Evolutionary conservation across 1,284 basidiomycete genomes (phyloP).

Genomic region (Ceratobasidium sp.): DNA sequence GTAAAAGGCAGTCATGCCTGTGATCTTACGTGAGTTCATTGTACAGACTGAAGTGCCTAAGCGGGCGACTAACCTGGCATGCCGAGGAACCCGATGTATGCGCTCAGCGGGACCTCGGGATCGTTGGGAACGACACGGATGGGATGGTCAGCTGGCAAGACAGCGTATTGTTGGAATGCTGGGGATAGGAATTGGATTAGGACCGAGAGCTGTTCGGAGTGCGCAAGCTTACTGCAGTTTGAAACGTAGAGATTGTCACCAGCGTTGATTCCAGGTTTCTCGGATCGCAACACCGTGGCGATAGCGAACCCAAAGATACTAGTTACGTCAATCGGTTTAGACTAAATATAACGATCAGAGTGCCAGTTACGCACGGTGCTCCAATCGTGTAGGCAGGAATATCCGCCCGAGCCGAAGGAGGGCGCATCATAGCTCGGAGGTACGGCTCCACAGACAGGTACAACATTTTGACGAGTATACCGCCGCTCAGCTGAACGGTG

Average conservation of each 20-base stretch:
- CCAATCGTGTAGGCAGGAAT: slow-evolving; percentile 7
- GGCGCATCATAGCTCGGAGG: slow-evolving; percentile 56
- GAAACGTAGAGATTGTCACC: slow-evolving; percentile 53
- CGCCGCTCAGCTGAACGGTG: slow-evolving; percentile 57
- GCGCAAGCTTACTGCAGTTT: slow-evolving; percentile 4
- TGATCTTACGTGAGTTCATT: no score
- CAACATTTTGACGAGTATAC: slow-evolving; percentile 59
- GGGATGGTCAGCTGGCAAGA: slow-evolving; percentile 51
- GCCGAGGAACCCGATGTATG: slow-evolving; percentile 64
- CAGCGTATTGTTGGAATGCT: slow-evolving; percentile 39
- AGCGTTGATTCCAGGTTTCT: slow-evolving; percentile 63
- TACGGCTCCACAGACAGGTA: slow-evolving; percentile 60
- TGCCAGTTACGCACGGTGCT: slow-evolving; percentile 22
- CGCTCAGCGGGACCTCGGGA: slow-evolving; percentile 61
- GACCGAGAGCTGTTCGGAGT: not conserved
- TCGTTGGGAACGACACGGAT: slow-evolving; percentile 42
- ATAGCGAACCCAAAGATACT: slow-evolving; percentile 54
- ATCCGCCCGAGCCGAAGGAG: not conserved
- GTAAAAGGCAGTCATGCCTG: slow-evolving; percentile 54
- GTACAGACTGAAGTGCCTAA: not conserved
- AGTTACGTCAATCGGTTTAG: not conserved
- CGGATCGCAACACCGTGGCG: slow-evolving; percentile 49
- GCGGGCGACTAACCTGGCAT: slow-evolving; percentile 55
- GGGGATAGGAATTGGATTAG: not conserved
- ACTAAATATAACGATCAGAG: not conserved